Percentiles rank a stretch among this genome's conserved stretches.
phyloP scores from a whole-genome alignment of 2,329 filamentous ascomycete species.

The Pseudogymnoascus sp. region DNA sequence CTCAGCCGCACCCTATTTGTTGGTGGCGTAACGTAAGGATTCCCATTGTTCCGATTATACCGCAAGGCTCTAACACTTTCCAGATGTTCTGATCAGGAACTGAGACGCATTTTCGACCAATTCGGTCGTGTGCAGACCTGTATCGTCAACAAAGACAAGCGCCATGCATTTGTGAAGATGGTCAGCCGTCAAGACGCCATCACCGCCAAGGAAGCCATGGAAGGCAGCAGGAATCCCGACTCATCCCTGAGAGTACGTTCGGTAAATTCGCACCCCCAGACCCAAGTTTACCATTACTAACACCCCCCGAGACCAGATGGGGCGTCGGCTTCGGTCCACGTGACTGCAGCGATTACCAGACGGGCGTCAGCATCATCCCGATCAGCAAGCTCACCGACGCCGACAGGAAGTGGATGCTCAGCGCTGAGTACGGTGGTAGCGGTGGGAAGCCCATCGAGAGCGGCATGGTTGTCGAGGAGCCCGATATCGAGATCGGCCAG shows the following conservation, averaged over 20 bases:
- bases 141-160: constrained; percentile 96
- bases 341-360: constrained; percentile 93
- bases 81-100: constrained; percentile 69
- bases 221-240: constrained; percentile 63
- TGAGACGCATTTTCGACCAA: constrained; percentile 69
- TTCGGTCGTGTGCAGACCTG: constrained; percentile 91
- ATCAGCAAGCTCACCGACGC: constrained; percentile 90
- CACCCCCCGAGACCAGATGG: constrained; percentile 66
- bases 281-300: constrained; percentile 1
- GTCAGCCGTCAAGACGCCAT: constrained; percentile 78
- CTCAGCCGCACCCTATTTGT: constrained; percentile 93
- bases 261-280: constrained; percentile 13
- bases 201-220: constrained; percentile 77
- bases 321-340: constrained; percentile 94
- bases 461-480: constrained; percentile 88
- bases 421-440: constrained; percentile 84
- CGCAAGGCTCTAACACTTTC: constrained; percentile 24
- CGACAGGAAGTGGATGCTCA: constrained; percentile 94
- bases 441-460: constrained; percentile 72
- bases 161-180: constrained; percentile 99
- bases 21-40: constrained; percentile 77
- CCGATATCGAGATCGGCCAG: constrained; percentile 95
- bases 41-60: constrained; percentile 10
- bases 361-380: constrained; percentile 85
- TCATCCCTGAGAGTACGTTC: constrained; percentile 33